A percentile compares a stretch with the other conserved stretches of the same genome.
Evolutionary conservation across 1,284 basidiomycete species (phyloP).

Genomic region (Leccinum variabile): DNA sequence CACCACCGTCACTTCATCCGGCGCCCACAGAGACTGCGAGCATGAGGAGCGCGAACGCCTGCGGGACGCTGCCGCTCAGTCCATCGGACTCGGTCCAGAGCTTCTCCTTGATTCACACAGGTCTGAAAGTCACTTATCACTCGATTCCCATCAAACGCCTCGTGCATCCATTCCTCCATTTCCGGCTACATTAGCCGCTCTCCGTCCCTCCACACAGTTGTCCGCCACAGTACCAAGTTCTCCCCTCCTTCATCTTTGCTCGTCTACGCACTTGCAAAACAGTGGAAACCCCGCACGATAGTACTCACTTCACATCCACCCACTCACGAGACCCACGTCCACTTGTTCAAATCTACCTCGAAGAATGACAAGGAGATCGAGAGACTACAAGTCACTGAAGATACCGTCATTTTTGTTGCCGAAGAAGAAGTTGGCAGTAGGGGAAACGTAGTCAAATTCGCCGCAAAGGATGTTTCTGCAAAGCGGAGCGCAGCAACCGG

Average conservation of each 20-base stretch:
- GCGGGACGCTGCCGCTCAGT: constrained; percentile 70
- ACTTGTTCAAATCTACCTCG: constrained; percentile 63
- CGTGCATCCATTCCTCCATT: constrained; percentile 47
- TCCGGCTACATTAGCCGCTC: constrained; percentile 51
- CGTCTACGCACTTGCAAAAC: constrained; percentile 66
- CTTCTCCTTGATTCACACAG: constrained; percentile 21
- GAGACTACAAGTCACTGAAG: constrained; percentile 69
- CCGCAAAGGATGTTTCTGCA: constrained; percentile 56
- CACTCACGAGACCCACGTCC: constrained; percentile 56
- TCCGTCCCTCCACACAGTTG: constrained; percentile 52
- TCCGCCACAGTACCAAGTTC: constrained; percentile 61
- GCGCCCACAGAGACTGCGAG: constrained; percentile 49
- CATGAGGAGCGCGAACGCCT: constrained; percentile 69
- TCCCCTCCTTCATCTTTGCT: constrained; percentile 65
- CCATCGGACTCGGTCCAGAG: constrained; percentile 55
- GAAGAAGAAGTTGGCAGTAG: constrained; percentile 67
- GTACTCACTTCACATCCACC: constrained; percentile 52
- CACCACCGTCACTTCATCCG: constrained; percentile 32
- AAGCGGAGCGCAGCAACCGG: constrained; percentile 37
- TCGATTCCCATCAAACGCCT: constrained; percentile 16
- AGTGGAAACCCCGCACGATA: constrained; percentile 68
- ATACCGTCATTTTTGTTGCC: constrained; percentile 69
- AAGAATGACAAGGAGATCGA: constrained; percentile 67
- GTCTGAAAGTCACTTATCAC: constrained; percentile 12
- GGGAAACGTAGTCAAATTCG: constrained; percentile 64